Base-by-base conservation (phyloP, 805 yeast species). In the Wickerhamiella vanderwaltii region DNA sequence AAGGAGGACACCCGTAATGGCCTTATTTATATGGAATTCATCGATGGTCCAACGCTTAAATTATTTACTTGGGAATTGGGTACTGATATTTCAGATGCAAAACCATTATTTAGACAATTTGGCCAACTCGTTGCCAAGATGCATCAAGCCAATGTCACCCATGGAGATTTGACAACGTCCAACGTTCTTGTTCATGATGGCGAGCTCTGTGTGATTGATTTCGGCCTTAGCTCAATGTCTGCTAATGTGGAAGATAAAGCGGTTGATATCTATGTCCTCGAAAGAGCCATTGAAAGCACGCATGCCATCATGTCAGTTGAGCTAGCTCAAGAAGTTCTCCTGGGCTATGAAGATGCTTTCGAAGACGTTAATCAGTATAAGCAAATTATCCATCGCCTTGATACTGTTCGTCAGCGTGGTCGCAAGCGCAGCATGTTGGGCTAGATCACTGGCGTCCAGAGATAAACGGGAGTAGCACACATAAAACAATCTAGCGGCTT, bases 341-440 rank as follows among this genome's bases (percentile, higher is more conserved):
- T 75, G 43, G 95, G 95, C 0, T 85, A 83, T 53, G 20, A 43
- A 25, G 36, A 30, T n/a, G 35, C 17, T 3, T 35, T 13, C 15
- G 17, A 43, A 3, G 46, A 46, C 25, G 54, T 48, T 20, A 52
- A 51, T 13, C 50, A 51, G 29, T 59, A 56, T 16, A 63, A 55
- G 12, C 91, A 80, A 48, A 72, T 78, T 0, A 49, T 73, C 45
- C 68, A 67, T 42, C 71, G 87, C 56, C 69, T 91, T 39, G 82
- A 77, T 42, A 93, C 80, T 33, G 97, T 88, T 1, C 67, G 97
- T 53, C 59, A 80, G 64, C 74, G 98, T 56, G 98, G 98, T 1
- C 71, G 98, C 51, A 91, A 91, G 71, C 73, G 98, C 60, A 80
- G 94, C 45, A 84, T 88, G 95, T 63, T 87, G 36, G 98, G 98